Evolutionary conservation across 371 early-diverging fungal genomes (phyloP).

Genomic region (Mortierella sp.): DNA sequence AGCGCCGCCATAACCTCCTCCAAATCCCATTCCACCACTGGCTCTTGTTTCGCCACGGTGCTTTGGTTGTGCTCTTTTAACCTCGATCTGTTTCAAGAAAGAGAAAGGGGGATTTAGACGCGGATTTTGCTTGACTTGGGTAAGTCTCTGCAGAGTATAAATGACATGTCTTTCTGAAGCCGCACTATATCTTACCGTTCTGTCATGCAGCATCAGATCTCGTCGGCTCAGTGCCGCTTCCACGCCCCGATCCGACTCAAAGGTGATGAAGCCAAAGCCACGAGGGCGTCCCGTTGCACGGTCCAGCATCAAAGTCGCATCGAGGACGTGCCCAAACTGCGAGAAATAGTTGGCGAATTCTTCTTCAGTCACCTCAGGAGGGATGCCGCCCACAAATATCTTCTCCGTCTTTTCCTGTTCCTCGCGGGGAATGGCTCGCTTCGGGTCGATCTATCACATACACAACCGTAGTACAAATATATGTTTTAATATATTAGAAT

Average conservation of each 20-base stretch:
- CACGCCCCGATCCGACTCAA: constrained; percentile 74
- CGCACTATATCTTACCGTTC: constrained; percentile 57
- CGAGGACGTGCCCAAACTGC: constrained; percentile 80
- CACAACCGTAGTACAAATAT: too few relatives aligned
- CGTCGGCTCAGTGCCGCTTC: constrained; percentile 65
- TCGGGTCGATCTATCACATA: constrained; percentile 93
- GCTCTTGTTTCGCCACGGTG: constrained; percentile 52
- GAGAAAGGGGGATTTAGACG: neutral
- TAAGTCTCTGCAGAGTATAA: too few relatives aligned
- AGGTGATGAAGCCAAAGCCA: constrained; percentile 87
- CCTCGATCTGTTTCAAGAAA: constrained; percentile 53
- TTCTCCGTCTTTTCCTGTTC: constrained; percentile 85
- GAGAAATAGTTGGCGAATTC: constrained; percentile 82
- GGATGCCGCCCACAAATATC: constrained; percentile 93
- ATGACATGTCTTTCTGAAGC: too few relatives aligned
- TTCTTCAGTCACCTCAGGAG: constrained; percentile 83
- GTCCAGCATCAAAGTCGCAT: constrained; percentile 84
- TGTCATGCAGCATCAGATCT: constrained; percentile 65
- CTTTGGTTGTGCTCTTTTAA: constrained; percentile 64
- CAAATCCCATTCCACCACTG: constrained; percentile 11
- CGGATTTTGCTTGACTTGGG: too few relatives aligned
- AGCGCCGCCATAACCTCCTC: constrained; percentile 20
- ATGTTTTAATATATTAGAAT: too few relatives aligned
- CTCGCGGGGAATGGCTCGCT: constrained; percentile 86
- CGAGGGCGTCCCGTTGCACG: constrained; percentile 82